Evolutionary conservation across 805 yeast species (phyloP).

Genomic region (Metschnikowia rubicola): DNA sequence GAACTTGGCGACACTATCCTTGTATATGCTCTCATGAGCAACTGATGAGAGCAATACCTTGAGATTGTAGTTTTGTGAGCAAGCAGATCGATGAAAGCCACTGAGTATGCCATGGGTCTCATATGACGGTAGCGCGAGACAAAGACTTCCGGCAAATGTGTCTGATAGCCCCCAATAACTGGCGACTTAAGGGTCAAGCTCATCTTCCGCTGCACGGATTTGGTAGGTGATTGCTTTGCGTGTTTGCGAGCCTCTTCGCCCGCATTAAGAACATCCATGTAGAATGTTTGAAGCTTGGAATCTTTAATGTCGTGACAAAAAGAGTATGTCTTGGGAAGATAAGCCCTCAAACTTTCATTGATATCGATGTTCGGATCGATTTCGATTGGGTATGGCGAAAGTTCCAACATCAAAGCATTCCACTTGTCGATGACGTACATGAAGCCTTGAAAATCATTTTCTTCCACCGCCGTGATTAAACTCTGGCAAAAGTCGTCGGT

Average conservation of each 20-base stretch:
- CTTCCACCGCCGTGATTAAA: slow-evolving; percentile 29
- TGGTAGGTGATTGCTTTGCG: background rate
- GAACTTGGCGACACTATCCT: slow-evolving; percentile 78
- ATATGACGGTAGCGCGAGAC: slow-evolving; percentile 18
- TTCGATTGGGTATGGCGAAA: slow-evolving; percentile 29
- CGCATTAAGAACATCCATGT: slow-evolving; percentile 16
- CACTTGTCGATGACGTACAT: slow-evolving; percentile 39
- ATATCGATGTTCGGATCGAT: slow-evolving; percentile 18
- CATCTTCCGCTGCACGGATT: slow-evolving; percentile 1
- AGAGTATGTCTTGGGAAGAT: slow-evolving; percentile 9
- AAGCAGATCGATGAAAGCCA: slow-evolving; percentile 17
- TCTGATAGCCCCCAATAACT: slow-evolving; percentile 3
- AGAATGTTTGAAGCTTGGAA: slow-evolving; percentile 14
- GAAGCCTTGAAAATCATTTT: slow-evolving; percentile 33
- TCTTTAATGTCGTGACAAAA: slow-evolving; percentile 12
- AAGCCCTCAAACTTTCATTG: slow-evolving; percentile 15
- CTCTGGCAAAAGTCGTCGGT: slow-evolving; percentile 31
- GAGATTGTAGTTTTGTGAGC: slow-evolving; percentile 12
- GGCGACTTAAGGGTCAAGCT: slow-evolving; percentile 10
- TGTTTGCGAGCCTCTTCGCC: slow-evolving; percentile 11
- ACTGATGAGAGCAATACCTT: slow-evolving; percentile 46
- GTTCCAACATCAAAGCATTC: slow-evolving; percentile 37
- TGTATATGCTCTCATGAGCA: slow-evolving; percentile 68
- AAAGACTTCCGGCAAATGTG: slow-evolving; percentile 12
- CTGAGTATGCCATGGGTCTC: slow-evolving; percentile 17